These are phyloP conservation scores for Trichoderma lentiforme DNA, from an alignment of 2,329 filamentous ascomycete genomes.

Conservation along the genomic window DNA sequence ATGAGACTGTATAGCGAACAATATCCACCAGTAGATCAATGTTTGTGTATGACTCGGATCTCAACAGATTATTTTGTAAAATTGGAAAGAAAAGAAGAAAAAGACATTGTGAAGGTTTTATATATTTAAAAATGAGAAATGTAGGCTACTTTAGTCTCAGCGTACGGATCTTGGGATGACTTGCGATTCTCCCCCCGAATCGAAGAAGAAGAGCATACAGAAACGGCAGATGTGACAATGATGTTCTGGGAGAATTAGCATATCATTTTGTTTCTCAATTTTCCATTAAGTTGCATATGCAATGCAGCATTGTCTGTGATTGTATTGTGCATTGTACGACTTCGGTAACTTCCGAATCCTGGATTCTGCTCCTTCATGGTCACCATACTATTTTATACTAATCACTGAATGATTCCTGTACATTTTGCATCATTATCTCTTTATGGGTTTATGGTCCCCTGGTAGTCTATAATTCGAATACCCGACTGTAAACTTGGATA, in stretches of 20 bases:
- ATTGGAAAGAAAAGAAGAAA: neutral
- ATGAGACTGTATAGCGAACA: neutral
- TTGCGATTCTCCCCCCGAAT: neutral
- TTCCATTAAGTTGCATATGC: neutral
- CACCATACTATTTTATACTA: neutral
- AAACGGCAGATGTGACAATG: neutral
- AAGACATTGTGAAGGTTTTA: neutral
- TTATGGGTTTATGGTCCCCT: neutral
- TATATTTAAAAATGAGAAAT: neutral
- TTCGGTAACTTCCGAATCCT: neutral
- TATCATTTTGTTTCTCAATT: rapidly evolving
- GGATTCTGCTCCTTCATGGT: neutral
- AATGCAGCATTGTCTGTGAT: neutral
- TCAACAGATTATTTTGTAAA: neutral
- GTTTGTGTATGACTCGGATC: neutral
- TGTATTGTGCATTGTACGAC: neutral
- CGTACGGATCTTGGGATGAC: neutral
- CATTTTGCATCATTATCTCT: neutral
- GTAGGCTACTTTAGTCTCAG: neutral
- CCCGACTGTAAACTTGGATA: neutral
- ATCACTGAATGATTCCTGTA: neutral
- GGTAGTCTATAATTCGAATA: neutral
- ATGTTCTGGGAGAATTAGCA: neutral
- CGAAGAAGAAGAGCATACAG: neutral
- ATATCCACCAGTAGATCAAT: neutral